Percentiles rank a stretch among this genome's conserved stretches.
These are phyloP conservation scores for Podaxis pistillaris DNA, from an alignment of 768 basidiomycete species.

Conservation along the genomic window DNA sequence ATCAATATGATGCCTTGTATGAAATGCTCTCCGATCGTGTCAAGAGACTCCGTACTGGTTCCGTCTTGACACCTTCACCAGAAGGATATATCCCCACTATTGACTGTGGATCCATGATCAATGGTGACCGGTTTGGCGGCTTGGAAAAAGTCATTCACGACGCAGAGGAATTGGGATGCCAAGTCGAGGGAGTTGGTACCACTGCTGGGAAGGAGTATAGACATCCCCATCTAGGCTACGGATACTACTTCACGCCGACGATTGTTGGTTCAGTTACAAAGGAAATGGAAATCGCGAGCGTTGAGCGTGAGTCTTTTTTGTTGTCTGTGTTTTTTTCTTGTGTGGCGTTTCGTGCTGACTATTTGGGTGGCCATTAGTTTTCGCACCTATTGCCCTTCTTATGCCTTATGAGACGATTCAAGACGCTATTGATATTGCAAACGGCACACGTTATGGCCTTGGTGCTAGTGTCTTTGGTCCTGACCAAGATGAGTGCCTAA, in stretches of 20 bases:
- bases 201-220: conserved; percentile 52
- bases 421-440: conserved; percentile 86
- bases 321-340: not conserved
- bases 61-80: conserved; percentile 62
- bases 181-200: conserved; percentile 40
- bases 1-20: conserved; percentile 76
- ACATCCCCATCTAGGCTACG: conserved; percentile 69
- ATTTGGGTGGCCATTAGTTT: conserved; percentile 49
- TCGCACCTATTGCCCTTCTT: conserved; percentile 88
- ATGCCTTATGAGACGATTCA: conserved; percentile 83
- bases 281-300: conserved; percentile 72
- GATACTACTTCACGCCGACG: conserved; percentile 85
- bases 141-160: conserved; percentile 68
- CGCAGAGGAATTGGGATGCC: conserved; percentile 70
- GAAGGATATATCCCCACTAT: conserved; percentile 72
- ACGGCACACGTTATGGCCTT: conserved; percentile 84
- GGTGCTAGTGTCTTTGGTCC: conserved; percentile 95
- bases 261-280: conserved; percentile 76
- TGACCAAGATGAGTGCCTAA: conserved; percentile 70
- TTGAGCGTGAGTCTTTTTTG: conserved; percentile 60
- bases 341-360: conserved; percentile 8
- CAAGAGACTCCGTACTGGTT: conserved; percentile 70
- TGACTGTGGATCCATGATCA: conserved; percentile 90
- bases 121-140: conserved; percentile 62
- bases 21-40: conserved; percentile 63